Evolutionary conservation across 805 yeast genomes (phyloP).

Genomic region (Hanseniaspora singularis): DNA sequence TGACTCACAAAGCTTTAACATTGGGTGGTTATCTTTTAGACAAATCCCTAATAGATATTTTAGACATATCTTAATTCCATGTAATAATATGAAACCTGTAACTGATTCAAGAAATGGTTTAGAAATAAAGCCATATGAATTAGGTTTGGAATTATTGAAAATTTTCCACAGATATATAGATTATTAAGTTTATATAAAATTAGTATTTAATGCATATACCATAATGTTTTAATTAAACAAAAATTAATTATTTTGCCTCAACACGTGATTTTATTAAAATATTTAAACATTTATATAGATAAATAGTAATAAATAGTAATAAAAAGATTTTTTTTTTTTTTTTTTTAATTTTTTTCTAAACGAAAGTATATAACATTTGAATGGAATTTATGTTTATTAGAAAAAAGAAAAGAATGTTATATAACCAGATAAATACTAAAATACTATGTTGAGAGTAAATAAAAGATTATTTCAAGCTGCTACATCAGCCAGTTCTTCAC

Average conservation of each 20-base stretch:
- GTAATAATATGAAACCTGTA: slow-evolving; percentile 40
- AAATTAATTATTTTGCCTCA: too few relatives aligned
- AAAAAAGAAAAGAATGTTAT: neutral
- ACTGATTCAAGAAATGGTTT: slow-evolving; percentile 48
- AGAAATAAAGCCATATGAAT: slow-evolving; percentile 41
- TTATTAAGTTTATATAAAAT: neutral
- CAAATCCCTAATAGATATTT: slow-evolving; percentile 41
- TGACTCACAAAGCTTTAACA: slow-evolving; percentile 36
- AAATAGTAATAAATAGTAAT: neutral
- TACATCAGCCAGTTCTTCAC: neutral
- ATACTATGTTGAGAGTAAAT: slow-evolving; percentile 1
- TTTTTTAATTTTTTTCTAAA: neutral
- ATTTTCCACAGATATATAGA: slow-evolving; percentile 27
- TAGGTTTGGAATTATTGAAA: slow-evolving; percentile 38
- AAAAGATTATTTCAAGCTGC: neutral
- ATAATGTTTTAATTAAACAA: too few relatives aligned
- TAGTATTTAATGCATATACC: too few relatives aligned
- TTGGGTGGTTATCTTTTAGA: slow-evolving; percentile 42
- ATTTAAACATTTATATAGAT: too few relatives aligned
- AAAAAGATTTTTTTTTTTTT: neutral
- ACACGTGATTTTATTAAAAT: too few relatives aligned
- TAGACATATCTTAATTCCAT: slow-evolving; percentile 35
- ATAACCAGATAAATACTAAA: neutral
- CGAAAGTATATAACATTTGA: neutral
- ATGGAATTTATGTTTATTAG: neutral